Evolutionary conservation across 2,329 filamentous ascomycete genomes (phyloP).

Genomic region (Sclerotinia borealis): DNA sequence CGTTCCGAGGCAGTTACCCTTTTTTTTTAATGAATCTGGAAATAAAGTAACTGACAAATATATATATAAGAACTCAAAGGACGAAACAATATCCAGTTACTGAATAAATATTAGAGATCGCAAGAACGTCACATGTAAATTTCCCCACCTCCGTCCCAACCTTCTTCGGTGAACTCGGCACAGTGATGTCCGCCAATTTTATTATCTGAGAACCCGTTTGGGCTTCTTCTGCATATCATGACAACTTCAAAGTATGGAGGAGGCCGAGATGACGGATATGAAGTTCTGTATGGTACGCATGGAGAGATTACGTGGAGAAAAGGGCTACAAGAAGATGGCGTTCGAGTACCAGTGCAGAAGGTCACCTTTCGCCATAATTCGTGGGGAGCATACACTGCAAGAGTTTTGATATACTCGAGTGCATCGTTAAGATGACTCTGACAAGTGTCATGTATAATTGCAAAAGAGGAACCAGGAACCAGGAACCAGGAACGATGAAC

Average conservation of each 20-base stretch:
- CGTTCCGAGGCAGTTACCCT: too few species aligned
- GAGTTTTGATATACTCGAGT: neutral
- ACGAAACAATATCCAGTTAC: neutral
- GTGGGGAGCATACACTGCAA: neutral
- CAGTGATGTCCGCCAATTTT: neutral
- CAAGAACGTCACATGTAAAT: neutral
- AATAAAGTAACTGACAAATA: too few species aligned
- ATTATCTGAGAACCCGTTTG: neutral
- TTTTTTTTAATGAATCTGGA: too few species aligned
- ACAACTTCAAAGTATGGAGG: neutral
- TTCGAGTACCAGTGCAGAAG: too few species aligned
- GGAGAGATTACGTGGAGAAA: neutral
- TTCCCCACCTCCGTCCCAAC: neutral
- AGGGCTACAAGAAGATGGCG: too few species aligned
- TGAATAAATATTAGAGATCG: neutral
- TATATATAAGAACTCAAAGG: neutral
- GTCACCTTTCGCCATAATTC: neutral
- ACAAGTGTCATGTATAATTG: neutral
- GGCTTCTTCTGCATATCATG: neutral
- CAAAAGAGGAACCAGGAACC: neutral
- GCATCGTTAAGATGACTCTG: neutral
- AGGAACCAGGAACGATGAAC: too few species aligned
- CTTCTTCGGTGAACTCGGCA: neutral
- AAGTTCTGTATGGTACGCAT: neutral
- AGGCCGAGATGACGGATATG: too few species aligned